Evolutionary conservation across 371 early-diverging fungal genomes (phyloP), one percentile per base, ranked within the genome.

Genomic region (Syncephalastrum sp.): DNA sequence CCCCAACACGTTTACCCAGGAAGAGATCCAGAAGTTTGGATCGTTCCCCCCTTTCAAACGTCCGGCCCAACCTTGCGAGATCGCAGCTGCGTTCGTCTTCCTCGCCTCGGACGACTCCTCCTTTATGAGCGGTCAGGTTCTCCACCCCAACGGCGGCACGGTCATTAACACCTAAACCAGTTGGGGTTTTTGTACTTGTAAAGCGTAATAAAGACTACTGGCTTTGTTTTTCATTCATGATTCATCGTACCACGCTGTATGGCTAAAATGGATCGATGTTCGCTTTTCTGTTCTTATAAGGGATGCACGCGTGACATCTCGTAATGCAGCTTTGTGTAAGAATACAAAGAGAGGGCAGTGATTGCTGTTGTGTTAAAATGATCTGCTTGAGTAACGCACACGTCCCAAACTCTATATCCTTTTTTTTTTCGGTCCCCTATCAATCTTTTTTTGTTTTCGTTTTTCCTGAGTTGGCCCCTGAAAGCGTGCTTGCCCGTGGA

Each of bases 41-140:
- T 79, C 86, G 43, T 82, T 83, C 73, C 85, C 85, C 53, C 86
- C 88, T 42, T 75, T 84, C 69, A 79, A 82, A 68, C 70, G 88
- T n/a, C 80, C 83, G 47, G 88, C 86, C 58, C 82, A 82, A 50
- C 82, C 86, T 45, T 77, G 76, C 49, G 88, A 87, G 60, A 73
- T 84, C 21, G 88, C 86, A 51, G 83, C 82, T 33, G 71, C 80
- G 19, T 75, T 84, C 69, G 73, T 86, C 57, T 83, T 85, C 64
- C 68, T 88, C 50, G 81, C 79, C 59, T 77, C 83, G 24, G 82
- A 82, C 41, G 77, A 81, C 51, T 74, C 85, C 23, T 77, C 83
- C 33, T 88, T 82, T 56, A 79, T 88, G 43, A 85, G 85, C 23
- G 88, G 88, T 42, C 83, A 83, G 63, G 81, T 82, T 44, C 53